Evolutionary conservation across 805 yeast genomes (phyloP).

Genomic region (Candida succiphila): DNA sequence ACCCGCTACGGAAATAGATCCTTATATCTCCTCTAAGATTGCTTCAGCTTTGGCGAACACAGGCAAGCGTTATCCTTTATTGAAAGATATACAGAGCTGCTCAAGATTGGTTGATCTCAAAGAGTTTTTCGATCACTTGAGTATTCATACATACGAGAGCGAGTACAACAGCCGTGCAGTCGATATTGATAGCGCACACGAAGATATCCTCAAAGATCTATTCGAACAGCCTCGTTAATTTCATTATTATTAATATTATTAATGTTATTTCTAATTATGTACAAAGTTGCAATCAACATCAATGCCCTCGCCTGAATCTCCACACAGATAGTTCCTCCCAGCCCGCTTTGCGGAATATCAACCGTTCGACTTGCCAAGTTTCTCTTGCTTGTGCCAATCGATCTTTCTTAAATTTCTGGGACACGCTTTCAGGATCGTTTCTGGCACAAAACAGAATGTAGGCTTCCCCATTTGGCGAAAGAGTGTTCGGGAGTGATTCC

Average conservation of each 20-base stretch:
- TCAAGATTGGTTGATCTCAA: conserved; percentile 37
- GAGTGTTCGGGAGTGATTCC: conserved; percentile 35
- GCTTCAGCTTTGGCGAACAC: conserved; percentile 1
- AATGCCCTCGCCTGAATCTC: conserved; percentile 31
- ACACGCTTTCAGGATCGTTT: conserved; percentile 65
- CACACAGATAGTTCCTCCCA: conserved; percentile 87
- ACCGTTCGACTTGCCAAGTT: conserved; percentile 41
- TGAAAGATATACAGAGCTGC: conserved; percentile 31
- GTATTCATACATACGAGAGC: conserved; percentile 57
- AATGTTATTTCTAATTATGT: no score
- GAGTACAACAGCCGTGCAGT: conserved; percentile 39
- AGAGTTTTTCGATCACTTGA: conserved; percentile 55
- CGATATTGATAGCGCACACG: conserved; percentile 37
- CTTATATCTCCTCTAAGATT: conserved; percentile 6
- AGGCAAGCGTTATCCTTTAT: conserved; percentile 29
- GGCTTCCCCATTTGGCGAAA: conserved; percentile 63
- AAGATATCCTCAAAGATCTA: conserved; percentile 53
- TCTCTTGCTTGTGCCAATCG: conserved; percentile 18
- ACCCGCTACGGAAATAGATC: conserved; percentile 8
- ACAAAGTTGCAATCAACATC: not conserved
- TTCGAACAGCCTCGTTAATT: conserved; percentile 12
- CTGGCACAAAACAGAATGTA: conserved; percentile 88
- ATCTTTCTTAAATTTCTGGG: conserved; percentile 28
- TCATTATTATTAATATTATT: not conserved
- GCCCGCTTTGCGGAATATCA: conserved; percentile 75